Evolutionary conservation across 306 rosid species (phyloP).

Genomic region (Mimosa bimucronata): DNA sequence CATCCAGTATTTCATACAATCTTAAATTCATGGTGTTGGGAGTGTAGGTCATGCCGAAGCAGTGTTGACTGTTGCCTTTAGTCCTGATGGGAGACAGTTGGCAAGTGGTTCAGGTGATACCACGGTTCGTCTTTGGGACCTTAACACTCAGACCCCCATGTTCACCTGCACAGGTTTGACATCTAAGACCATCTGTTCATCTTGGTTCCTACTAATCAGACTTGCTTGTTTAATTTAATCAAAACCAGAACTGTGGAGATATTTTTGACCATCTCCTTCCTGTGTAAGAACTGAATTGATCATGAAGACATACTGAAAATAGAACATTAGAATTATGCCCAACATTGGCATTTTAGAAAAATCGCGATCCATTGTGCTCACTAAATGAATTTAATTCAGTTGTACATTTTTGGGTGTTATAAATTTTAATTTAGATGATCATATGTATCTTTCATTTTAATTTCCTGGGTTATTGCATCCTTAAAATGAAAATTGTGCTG

Average conservation of each 20-base stretch:
- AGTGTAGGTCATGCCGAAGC: conserved; percentile 88
- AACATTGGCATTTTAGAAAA: not conserved
- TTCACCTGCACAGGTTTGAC: conserved; percentile 84
- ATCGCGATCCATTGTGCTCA: conserved; percentile 15
- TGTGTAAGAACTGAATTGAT: not conserved
- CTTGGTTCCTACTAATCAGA: conserved; percentile 13
- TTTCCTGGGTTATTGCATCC: conserved; percentile 8
- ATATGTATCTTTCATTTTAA: not conserved
- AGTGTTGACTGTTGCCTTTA: conserved; percentile 81
- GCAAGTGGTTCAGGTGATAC: conserved; percentile 99
- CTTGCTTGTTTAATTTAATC: conserved; percentile 14
- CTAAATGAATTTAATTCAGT: conserved; percentile 12
- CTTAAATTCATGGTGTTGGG: conserved; percentile 20
- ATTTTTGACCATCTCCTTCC: conserved; percentile 14
- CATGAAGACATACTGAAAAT: not conserved
- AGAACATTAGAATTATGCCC: not conserved
- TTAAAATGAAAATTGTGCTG: not conserved
- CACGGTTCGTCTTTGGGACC: conserved; percentile 91
- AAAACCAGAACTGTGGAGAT: conserved; percentile 1
- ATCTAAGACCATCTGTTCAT: conserved; percentile 36
- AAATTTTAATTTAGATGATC: conserved; percentile 12
- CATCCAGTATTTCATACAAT: not conserved
- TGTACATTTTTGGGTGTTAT: conserved; percentile 13
- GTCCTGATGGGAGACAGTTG: conserved; percentile 89
- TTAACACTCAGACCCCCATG: conserved; percentile 83